These are phyloP conservation scores for Rhytidiadelphus loreus DNA, from an alignment of 225 moss, liverwort and hornwort genomes.

Conservation along the genomic window DNA sequence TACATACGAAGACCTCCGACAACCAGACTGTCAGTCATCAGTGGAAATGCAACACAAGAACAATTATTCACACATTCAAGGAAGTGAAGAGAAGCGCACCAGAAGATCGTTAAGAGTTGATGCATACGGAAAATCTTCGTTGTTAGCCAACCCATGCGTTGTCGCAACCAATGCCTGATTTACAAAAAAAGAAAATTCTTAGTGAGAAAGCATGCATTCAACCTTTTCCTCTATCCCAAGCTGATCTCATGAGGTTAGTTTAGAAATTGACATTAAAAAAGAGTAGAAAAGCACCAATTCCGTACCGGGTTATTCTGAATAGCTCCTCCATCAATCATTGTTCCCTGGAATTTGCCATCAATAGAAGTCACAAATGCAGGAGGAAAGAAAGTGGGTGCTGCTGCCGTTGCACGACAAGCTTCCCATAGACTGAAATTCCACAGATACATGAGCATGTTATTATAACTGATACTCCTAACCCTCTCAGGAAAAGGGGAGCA, in stretches of 20 bases:
- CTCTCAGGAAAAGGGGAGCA: not conserved
- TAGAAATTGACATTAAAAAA: not conserved
- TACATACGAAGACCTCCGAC: not conserved
- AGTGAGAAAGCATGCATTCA: not conserved
- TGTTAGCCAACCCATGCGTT: slow-evolving; percentile 83
- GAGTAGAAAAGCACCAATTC: not conserved
- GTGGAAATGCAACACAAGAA: not conserved
- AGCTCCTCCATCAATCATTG: slow-evolving; percentile 85
- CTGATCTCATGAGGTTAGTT: not conserved
- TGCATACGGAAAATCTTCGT: slow-evolving; percentile 82
- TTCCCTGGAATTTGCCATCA: slow-evolving; percentile 56
- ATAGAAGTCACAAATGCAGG: slow-evolving; percentile 74
- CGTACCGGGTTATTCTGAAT: slow-evolving; percentile 91
- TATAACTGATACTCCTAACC: not conserved
- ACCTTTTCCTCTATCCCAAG: not conserved
- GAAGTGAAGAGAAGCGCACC: slow-evolving; percentile 22
- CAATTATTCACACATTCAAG: not conserved
- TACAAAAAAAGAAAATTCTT: not conserved
- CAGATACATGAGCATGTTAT: not conserved
- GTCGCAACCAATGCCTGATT: slow-evolving; percentile 76
- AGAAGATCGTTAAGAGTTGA: slow-evolving; percentile 58
- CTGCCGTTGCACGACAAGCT: slow-evolving; percentile 83
- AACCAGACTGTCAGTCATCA: not conserved
- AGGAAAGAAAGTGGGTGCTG: slow-evolving; percentile 86
- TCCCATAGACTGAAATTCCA: slow-evolving; percentile 66